Percentiles rank a stretch among this genome's conserved stretches.
Evolutionary conservation across 352 stramenopile species (phyloP).

Genomic region (Pythium periplocum): DNA sequence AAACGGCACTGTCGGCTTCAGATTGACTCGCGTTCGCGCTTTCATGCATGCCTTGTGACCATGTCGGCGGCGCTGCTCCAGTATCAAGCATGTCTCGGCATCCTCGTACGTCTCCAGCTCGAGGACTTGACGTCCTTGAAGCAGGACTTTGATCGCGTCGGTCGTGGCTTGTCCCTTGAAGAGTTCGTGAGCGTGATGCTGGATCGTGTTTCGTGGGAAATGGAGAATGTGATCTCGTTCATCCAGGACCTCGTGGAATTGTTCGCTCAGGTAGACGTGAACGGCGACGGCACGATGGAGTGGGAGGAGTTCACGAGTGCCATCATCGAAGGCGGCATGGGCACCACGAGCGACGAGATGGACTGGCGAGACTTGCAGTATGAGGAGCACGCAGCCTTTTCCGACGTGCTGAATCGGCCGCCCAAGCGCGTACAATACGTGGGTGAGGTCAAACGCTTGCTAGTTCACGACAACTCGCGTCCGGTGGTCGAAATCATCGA

Average conservation of each 20-base stretch:
- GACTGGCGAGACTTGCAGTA: conserved; percentile 69
- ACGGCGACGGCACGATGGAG: conserved; percentile 72
- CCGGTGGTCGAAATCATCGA: conserved; percentile 69
- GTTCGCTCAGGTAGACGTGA: conserved; percentile 73
- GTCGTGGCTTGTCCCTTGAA: conserved; percentile 41
- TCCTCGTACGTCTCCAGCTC: conserved; percentile 71
- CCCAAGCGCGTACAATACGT: conserved; percentile 56
- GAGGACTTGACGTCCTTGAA: conserved; percentile 64
- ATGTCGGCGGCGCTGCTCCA: conserved; percentile 63
- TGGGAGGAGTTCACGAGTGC: conserved; percentile 83
- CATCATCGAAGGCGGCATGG: conserved; percentile 79
- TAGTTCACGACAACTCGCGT: conserved; percentile 58
- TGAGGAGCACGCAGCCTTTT: conserved; percentile 52
- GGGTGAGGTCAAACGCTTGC: conserved; percentile 46
- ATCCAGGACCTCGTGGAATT: conserved; percentile 76
- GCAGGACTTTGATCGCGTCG: conserved; percentile 53
- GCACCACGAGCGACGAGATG: conserved; percentile 28
- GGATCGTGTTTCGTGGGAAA: conserved; percentile 55
- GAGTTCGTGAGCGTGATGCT: conserved; percentile 76
- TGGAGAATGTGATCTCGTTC: conserved; percentile 45
- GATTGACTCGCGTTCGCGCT: too few species aligned
- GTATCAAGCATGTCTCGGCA: conserved; percentile 72
- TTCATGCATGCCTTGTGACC: neutral
- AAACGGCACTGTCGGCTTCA: too few species aligned
- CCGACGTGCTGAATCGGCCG: conserved; percentile 47